These are phyloP conservation scores for Glycine latifolia DNA, from an alignment of 306 rosid genomes.

Conservation along the genomic window DNA sequence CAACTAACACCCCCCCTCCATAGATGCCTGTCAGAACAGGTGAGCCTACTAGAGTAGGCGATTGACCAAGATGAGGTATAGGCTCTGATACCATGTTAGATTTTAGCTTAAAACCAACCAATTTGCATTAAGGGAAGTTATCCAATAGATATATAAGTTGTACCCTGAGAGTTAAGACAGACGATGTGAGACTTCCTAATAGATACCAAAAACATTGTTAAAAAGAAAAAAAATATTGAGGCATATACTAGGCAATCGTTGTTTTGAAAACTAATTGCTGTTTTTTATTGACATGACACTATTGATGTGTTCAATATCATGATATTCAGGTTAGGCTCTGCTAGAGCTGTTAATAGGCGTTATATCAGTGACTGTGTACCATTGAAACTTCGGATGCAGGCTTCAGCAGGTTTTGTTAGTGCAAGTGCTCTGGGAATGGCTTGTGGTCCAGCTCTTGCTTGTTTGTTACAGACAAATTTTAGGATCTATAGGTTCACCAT, in stretches of 20 bases:
- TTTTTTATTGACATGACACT: not conserved
- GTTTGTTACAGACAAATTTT: conserved; percentile 76
- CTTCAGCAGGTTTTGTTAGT: conserved; percentile 97
- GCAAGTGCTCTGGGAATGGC: conserved; percentile 98
- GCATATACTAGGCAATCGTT: not conserved
- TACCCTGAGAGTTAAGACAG: no score
- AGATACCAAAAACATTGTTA: no score
- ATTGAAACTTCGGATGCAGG: conserved; percentile 80
- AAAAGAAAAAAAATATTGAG: not conserved
- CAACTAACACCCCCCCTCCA: no score
- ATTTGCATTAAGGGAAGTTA: no score
- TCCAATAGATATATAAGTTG: no score
- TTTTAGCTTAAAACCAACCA: no score
- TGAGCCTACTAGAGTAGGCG: no score
- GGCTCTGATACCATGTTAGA: no score
- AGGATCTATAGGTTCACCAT: conserved; percentile 82
- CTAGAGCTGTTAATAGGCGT: conserved; percentile 97
- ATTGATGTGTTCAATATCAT: conserved; percentile 12
- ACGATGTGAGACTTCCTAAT: no score
- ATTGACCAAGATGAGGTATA: no score
- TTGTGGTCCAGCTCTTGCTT: conserved; percentile 97
- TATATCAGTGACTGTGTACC: conserved; percentile 98
- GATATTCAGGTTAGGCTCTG: conserved; percentile 85
- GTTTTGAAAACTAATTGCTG: conserved; percentile 18
- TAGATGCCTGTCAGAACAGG: no score